Evolutionary conservation across 2,329 filamentous ascomycete genomes (phyloP).

Genomic region (Aureobasidium sp.): DNA sequence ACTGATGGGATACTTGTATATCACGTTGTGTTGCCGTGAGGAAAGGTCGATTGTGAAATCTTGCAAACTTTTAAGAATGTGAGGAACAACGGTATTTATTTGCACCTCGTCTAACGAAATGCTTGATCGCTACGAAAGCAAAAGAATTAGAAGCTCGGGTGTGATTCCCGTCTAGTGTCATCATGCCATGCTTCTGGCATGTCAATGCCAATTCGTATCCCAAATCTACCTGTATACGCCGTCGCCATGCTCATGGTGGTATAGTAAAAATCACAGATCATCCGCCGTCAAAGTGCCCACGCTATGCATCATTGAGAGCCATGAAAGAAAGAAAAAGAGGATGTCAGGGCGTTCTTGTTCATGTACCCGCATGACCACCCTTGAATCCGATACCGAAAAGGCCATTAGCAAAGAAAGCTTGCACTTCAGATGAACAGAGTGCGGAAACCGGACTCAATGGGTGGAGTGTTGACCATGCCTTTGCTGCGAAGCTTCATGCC

Average conservation of each 20-base stretch:
- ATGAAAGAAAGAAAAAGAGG: constrained; percentile 9
- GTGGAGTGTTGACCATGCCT: constrained; percentile 28
- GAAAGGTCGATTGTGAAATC: neutral
- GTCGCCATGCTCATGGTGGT: constrained; percentile 17
- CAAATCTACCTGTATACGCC: constrained; percentile 12
- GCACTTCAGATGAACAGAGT: constrained; percentile 32
- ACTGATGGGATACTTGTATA: neutral
- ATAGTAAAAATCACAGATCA: constrained; percentile 12
- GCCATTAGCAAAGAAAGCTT: neutral
- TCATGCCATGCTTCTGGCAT: constrained; percentile 12
- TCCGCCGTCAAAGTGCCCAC: constrained; percentile 13
- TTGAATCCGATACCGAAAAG: neutral
- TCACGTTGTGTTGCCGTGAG: neutral
- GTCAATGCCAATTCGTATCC: constrained; percentile 13
- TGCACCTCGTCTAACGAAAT: neutral
- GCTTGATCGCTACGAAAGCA: neutral
- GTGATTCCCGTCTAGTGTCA: constrained; percentile 17
- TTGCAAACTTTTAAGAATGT: neutral
- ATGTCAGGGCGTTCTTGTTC: constrained; percentile 4
- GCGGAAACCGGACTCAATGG: constrained; percentile 29
- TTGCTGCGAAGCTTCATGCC: constrained; percentile 27
- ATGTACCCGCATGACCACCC: constrained; percentile 11
- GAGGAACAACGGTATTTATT: neutral
- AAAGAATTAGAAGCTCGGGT: constrained; percentile 6
- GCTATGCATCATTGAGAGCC: constrained; percentile 16